These are phyloP conservation scores for Cercospora citrullina DNA, from an alignment of 2,329 filamentous ascomycete genomes.

Conservation along the genomic window DNA sequence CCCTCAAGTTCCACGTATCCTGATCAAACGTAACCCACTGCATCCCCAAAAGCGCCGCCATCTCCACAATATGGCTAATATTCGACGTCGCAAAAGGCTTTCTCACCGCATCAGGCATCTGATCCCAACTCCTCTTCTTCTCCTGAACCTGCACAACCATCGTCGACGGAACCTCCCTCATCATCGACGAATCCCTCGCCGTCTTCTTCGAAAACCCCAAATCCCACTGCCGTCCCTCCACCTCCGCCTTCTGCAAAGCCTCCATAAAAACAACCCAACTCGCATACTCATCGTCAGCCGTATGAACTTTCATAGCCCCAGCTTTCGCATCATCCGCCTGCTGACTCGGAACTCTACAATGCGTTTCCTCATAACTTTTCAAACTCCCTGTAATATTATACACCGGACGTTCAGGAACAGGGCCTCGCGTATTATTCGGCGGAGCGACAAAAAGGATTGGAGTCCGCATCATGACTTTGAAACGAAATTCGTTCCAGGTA, in stretches of 20 bases:
- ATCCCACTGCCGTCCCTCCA: conserved; percentile 14
- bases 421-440: conserved; percentile 10
- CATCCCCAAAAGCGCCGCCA: conserved; percentile 17
- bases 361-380: conserved; percentile 8
- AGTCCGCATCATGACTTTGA: conserved; percentile 16
- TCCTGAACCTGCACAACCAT: conserved; percentile 18
- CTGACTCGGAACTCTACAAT: conserved; percentile 2
- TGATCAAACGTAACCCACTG: conserved; percentile 16
- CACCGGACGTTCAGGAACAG: not conserved
- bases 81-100: conserved; percentile 16
- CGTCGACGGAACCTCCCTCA: not conserved
- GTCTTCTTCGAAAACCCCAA: not conserved
- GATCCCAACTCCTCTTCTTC: conserved; percentile 19
- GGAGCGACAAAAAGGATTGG: conserved; percentile 17
- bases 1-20: conserved; percentile 14
- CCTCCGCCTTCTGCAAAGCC: conserved; percentile 14
- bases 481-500: conserved; percentile 17
- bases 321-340: conserved; percentile 8
- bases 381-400: conserved; percentile 6
- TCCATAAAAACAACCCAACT: conserved; percentile 18
- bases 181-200: not conserved
- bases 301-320: conserved; percentile 8
- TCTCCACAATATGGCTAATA: conserved; percentile 18
- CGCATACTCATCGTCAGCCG: conserved; percentile 17
- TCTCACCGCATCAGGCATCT: conserved; percentile 19